Base-by-base conservation (phyloP, 2,329 filamentous ascomycete genomes). In the Aspergillus phoenicis region DNA sequence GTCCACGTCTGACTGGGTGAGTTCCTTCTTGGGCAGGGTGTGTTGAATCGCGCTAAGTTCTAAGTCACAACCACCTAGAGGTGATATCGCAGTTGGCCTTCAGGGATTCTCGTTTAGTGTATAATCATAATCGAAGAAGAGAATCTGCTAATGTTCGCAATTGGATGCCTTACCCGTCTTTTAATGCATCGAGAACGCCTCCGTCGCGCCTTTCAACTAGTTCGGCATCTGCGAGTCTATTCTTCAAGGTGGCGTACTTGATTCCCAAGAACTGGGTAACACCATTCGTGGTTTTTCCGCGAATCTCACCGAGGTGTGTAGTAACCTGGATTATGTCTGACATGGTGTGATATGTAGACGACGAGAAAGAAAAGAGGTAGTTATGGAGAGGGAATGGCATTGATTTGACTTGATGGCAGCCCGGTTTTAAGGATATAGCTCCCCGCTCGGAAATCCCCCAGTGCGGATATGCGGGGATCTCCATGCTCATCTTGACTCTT, bases 31-130 rank as follows among this genome's bases (percentile, higher is more conserved):
- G 41, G 82, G 78, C 1, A 85, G 69, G 0, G 73, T 66, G 8
- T 84, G 75, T 58, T 85, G 83, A 15, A 85, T 78, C 59, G 82
- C 77, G 2, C 70, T 65, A n/a, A 81, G 78, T 59, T 85, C 84
- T 2, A 72, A 65, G 39, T 84, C 75, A 49, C 79, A 75, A 8
- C 78, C 81, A 15, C 73, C 70, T 0, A 75, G 69, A 22, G 74
- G 5, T 30, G 76, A 79, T 10, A 81, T 68, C 3, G 78, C 74
- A 33, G 74, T 74, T 17, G 77, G 78, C 24, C 78, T 75, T 66
- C 17, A 15, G 39, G n/a, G 49, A 36, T 4, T 17, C 15, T 49
- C 4, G 5, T 39, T 22, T 36, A 17, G 15, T 8, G 30, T 54
- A 33, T 43, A 20, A 20, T 2, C 20, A 20, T 20, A 20, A 2